These are phyloP conservation scores for Haberlea rhodopensis DNA, from an alignment of 257 asterid genomes.

Conservation along the genomic window DNA sequence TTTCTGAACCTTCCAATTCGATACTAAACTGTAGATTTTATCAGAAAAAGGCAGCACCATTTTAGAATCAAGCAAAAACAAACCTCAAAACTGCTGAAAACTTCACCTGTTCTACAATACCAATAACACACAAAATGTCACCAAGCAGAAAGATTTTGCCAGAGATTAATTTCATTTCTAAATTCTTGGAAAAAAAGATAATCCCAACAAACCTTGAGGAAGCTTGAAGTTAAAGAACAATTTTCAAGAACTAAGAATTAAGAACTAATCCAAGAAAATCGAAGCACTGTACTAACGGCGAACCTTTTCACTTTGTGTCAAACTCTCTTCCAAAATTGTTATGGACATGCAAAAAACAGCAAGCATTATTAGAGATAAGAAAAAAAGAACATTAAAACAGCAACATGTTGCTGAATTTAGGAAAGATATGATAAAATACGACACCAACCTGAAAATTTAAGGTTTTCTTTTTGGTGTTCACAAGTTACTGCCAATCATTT, in stretches of 20 bases:
- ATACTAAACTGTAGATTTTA: constrained; percentile 21
- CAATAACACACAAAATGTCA: constrained; percentile 32
- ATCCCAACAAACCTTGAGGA: constrained; percentile 19
- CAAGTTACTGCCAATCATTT: constrained; percentile 46
- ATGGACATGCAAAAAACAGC: constrained; percentile 43
- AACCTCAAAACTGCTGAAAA: constrained; percentile 28
- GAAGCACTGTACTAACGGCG: constrained; percentile 27
- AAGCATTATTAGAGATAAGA: no score
- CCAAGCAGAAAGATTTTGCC: constrained; percentile 43
- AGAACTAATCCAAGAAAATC: constrained; percentile 17
- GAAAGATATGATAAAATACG: constrained; percentile 31
- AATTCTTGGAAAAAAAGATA: not conserved
- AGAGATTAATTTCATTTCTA: constrained; percentile 20
- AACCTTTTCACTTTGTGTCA: constrained; percentile 38
- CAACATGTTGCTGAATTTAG: constrained; percentile 16
- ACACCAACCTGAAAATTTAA: constrained; percentile 36
- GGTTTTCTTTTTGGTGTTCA: constrained; percentile 37
- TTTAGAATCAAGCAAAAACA: constrained; percentile 28
- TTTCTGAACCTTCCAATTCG: not conserved
- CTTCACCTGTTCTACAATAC: constrained; percentile 31
- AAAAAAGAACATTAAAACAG: not conserved
- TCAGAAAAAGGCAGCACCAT: constrained; percentile 24
- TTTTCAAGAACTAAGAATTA: constrained; percentile 17
- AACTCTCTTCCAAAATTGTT: constrained; percentile 31
- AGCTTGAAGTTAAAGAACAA: constrained; percentile 12